Evolutionary conservation across 805 yeast genomes (phyloP), one percentile per base, ranked within the genome.

Genomic region (Vanderwaltozyma tropicalis): DNA sequence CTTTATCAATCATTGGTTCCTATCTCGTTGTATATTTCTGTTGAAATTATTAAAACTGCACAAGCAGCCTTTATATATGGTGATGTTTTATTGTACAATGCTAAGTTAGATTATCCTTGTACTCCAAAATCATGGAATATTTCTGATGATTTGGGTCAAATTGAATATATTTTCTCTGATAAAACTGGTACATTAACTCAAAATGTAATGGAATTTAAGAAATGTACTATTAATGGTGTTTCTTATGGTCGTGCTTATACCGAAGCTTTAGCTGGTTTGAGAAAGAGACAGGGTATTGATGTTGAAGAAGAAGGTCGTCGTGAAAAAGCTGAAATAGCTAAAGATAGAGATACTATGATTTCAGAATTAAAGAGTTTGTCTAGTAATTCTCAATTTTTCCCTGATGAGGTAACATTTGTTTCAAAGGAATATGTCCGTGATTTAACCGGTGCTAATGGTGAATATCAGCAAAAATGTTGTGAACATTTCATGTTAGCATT

Each of bases 161-260:
- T 83, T 47, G 94, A 83, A 55, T 83, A 83, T 53, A 76, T 83
- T 36, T 83, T 83, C 57, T 78, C 86, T 59, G 94, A 82, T 61
- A 82, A 82, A 54, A 82, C 94, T 0, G 94, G 94, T 41, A 82
- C 94, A 0, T 61, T 82, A 52, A 82, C 94, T 1, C 92, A 82
- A 57, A 82, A 82, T 53, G 76, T 82, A 19, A 83, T 83, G 94
- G 94, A 83, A 54, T 82, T 80, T 59, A 83, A 82, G 48, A 83
- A 82, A 54, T 77, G 87, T 57, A 76, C 92, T 2, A 76, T 83
- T 35, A 75, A 75, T 53, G 92, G 94, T 32, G 64, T 68, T 13
- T 67, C 78, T 10, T 83, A 83, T 53, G 94, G 94, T 24, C 62
- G 75, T 43, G 92, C 92, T 0, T 83, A 83, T 51, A 83, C 94